Base-by-base conservation (phyloP, 257 asterid genomes). In the Cruciata laevipes region DNA sequence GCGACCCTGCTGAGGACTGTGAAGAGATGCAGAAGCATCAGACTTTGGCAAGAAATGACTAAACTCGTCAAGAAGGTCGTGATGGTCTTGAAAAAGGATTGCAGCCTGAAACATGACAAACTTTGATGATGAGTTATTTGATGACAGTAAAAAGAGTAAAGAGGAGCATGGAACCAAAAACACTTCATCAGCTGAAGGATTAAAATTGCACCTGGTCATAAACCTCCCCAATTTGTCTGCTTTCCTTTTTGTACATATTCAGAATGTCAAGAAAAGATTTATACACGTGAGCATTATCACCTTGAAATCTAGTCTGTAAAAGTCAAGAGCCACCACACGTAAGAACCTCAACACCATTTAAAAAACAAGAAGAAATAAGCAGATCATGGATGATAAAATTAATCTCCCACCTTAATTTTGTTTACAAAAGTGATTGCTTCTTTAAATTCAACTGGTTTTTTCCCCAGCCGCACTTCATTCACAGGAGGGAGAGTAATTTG, bases 51-150 rank as follows among this genome's bases (percentile, higher is more conserved):
- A 78, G 79, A 95, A 91, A 78, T 86, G 96, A 72, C 88, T 79
- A 83, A 95, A 95, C 81, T 95, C 98, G 51, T 79, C 93, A 78
- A 95, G 99, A 65, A 91, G 86, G 82, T 95, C 99, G 68, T 83
- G 76, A 70, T 95, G 95, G 75, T 82, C 88, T 68, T 75, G 82
- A 76, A 95, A 87, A 64, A 95, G 98, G 81, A 76, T 77, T 64
- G 96, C 83, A 73, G 91, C 98, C 99, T 95, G 81, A 79, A 79
- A 80, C 78, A 58, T 27, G 60, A 69, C 61, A 24, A n/a, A 20
- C 52, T 32, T 20, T 67, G 24, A 67, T 69, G 27, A 68, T 59
- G 55, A 55, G 2, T 16, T 30, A 7, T 25, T 33, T 55, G 35
- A 17, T 12, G 37, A 30, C 18, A 52, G 59, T 20, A 32, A 14